Conservation (phyloP, 352 stramenopile genomes). For the Aphanomyces euteiches region DNA sequence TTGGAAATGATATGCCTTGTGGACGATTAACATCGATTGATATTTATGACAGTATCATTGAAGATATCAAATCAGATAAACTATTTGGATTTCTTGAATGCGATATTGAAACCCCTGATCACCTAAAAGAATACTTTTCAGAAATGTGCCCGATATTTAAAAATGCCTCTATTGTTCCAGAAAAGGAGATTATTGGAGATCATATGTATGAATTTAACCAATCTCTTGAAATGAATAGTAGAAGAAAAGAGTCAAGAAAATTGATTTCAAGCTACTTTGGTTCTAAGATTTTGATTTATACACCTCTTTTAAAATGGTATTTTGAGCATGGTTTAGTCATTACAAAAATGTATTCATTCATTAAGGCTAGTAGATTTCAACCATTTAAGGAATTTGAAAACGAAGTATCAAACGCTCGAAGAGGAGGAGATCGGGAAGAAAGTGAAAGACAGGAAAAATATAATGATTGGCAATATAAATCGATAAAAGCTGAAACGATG, state of each 20-base stretch:
- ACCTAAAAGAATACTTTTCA: constrained; percentile 39
- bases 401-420: constrained; percentile 34
- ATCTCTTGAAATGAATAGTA: neutral
- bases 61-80: too few species aligned
- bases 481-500: constrained; percentile 23
- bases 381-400: constrained; percentile 35
- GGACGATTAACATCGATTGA: too few species aligned
- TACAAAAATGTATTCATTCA: constrained; percentile 37
- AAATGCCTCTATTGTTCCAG: constrained; percentile 35
- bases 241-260: neutral
- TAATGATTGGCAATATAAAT: constrained; percentile 8
- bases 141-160: constrained; percentile 48
- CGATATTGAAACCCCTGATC: constrained; percentile 39
- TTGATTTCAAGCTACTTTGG: constrained; percentile 36
- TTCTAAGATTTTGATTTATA: constrained; percentile 39
- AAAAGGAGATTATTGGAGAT: constrained; percentile 32
- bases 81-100: constrained; percentile 32
- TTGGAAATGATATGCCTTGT: constrained; percentile 39
- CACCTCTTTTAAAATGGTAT: constrained; percentile 42
- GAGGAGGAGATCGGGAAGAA: constrained; percentile 25
- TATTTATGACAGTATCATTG: too few species aligned
- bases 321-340: constrained; percentile 36
- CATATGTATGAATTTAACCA: constrained; percentile 38
- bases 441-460: constrained; percentile 32
- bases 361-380: constrained; percentile 30